Base-by-base conservation (phyloP, 495 filamentous ascomycete species). In the Choiromyces venosus region DNA sequence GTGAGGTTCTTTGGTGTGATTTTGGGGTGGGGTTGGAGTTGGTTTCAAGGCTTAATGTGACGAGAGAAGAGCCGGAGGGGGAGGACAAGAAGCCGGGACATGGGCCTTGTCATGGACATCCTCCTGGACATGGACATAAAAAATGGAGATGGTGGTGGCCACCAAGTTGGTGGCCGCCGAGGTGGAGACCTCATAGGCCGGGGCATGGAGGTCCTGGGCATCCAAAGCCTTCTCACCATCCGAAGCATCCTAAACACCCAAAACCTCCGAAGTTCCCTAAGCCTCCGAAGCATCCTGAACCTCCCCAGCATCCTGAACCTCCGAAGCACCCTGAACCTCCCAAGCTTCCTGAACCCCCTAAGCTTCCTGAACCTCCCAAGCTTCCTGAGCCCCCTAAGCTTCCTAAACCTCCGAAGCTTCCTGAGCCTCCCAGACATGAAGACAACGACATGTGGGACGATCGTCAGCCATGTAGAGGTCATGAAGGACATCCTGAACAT, bases 41-140 rank as follows among this genome's bases (percentile, higher is more conserved):
- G 70, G 76, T 84, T 29, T 82, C 80, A 19, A 79, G 82, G 42
- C 44, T 84, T 44, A 84, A 84, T 73, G 79, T 83, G n/a, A 84
- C 83, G 18, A 81, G 78, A 6, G 83, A 83, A 33, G 66, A 35
- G 25, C 12, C 33, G 1, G 33, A 72, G 39, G 39, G 21, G 9
- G 38, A 35, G n/a, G 36, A 35, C 14, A 56, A 3, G n/a, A 61
- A 29, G 7, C 52, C 52, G 52, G 52, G n/a, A 25, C 46, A 56
- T 56, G 46, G 46, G n/a, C 52, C 52, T 61, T 29, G 52, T 29
- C 52, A 61, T 29, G 52, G 52, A 12, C 40, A 42, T 37, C 10
- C 66, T 40, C 68, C 44, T 16, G 35, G 29, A 74, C 37, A 74
- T 37, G 72, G 72, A 8, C 52, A 61, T 29, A 61, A 25, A 29